These are phyloP conservation scores for Tolypocladium sp. DNA, from an alignment of 2,329 filamentous ascomycete species.

Conservation along the genomic window DNA sequence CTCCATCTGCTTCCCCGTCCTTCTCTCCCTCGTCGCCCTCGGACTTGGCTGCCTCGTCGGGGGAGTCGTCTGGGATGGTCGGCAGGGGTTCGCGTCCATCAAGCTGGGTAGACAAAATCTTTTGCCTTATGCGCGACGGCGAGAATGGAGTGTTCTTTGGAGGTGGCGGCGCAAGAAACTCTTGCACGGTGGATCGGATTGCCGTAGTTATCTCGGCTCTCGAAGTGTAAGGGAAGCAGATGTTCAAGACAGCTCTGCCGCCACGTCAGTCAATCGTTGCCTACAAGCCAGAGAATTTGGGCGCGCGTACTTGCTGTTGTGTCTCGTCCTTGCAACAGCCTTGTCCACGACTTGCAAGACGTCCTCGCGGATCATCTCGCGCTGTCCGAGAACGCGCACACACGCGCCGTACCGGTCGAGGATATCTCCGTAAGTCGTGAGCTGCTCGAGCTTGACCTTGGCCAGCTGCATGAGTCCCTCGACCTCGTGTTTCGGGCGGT, in stretches of 20 bases:
- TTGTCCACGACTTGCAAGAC: constrained; percentile 82
- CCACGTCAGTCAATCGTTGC: constrained; percentile 5
- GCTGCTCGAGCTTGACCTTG: constrained; percentile 85
- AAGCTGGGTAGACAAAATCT: constrained; percentile 63
- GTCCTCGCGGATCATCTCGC: constrained; percentile 75
- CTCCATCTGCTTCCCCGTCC: constrained; percentile 30
- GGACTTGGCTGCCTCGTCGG: constrained; percentile 25
- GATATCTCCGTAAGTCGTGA: constrained; percentile 87
- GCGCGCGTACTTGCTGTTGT: constrained; percentile 63
- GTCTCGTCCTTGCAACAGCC: constrained; percentile 76
- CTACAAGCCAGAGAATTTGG: too few species aligned
- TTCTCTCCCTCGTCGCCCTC: constrained; percentile 32
- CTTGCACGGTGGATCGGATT: constrained; percentile 76
- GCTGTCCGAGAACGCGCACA: constrained; percentile 76
- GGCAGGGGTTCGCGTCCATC: constrained; percentile 37
- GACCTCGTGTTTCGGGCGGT: constrained; percentile 91
- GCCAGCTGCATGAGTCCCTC: constrained; percentile 97
- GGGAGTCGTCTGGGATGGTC: constrained; percentile 40
- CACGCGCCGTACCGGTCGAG: constrained; percentile 87
- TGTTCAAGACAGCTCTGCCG: constrained; percentile 59
- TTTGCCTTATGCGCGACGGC: constrained; percentile 76
- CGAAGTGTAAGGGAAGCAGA: constrained; percentile 96
- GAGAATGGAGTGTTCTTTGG: constrained; percentile 68
- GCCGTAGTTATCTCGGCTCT: constrained; percentile 90
- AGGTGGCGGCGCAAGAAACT: constrained; percentile 68